Conservation (phyloP, 306 rosid species). For the Castanea mollissima region DNA sequence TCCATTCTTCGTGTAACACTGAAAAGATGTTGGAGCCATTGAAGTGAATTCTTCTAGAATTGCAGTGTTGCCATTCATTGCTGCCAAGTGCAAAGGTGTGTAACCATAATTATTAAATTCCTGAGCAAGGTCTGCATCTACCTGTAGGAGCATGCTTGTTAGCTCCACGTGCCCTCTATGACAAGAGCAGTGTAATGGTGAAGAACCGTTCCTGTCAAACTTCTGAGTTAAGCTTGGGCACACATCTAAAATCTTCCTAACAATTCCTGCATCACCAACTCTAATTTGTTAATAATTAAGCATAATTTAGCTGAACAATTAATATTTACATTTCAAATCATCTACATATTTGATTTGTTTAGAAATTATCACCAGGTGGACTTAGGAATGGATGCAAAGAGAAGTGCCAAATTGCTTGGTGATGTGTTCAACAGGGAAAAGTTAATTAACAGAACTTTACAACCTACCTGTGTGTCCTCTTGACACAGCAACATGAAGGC, state of each 20-base stretch:
- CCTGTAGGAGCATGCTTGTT: constrained; percentile 43
- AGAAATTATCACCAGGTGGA: not conserved
- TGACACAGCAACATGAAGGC: constrained; percentile 52
- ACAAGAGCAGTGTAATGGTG: constrained; percentile 52
- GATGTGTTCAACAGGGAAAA: not conserved
- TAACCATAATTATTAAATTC: constrained; percentile 53
- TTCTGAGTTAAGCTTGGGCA: constrained; percentile 33
- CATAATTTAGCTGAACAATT: not conserved
- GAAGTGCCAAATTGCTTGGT: not conserved
- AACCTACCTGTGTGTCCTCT: constrained; percentile 58
- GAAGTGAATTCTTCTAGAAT: constrained; percentile 49
- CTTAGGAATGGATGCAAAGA: not conserved
- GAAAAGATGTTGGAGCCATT: constrained; percentile 38
- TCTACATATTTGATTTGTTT: not conserved
- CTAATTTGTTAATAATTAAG: not conserved
- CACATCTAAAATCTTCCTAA: constrained; percentile 46
- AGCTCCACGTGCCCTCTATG: constrained; percentile 44
- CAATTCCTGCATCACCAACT: constrained; percentile 47
- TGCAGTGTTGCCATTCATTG: constrained; percentile 46
- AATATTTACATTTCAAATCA: not conserved
- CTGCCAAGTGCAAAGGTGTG: constrained; percentile 73
- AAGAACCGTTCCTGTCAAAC: constrained; percentile 50
- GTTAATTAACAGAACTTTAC: not conserved
- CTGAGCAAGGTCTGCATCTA: constrained; percentile 42
- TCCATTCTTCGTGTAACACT: constrained; percentile 45